A percentile compares a stretch with the other conserved stretches of the same genome.
phyloP scores from a whole-genome alignment of 805 yeast genomes.

The Wickerhamomyces chaumierensis region DNA sequence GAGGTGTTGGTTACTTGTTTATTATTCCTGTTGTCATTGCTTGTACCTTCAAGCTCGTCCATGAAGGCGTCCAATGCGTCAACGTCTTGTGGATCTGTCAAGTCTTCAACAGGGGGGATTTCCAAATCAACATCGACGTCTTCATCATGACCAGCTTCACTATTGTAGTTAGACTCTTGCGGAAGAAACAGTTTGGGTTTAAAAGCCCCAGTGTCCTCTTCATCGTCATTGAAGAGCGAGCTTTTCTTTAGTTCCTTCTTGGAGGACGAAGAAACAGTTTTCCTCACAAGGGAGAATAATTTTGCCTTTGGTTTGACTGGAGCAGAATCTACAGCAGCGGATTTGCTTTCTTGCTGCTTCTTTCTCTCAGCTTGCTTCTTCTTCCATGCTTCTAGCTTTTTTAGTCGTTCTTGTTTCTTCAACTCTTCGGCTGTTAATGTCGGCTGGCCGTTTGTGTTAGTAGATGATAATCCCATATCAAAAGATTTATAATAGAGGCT shows the following conservation, averaged over 20 bases:
- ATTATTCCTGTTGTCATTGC: too few relatives aligned
- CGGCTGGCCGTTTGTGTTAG: constrained; percentile 3
- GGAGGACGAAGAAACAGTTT: neutral
- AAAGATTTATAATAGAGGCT: too few relatives aligned
- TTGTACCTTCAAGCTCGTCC: constrained; percentile 13
- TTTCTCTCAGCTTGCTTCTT: constrained; percentile 23
- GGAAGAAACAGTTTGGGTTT: constrained; percentile 15
- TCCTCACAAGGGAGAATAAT: neutral
- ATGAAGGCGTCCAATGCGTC: constrained; percentile 40
- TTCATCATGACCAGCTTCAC: constrained; percentile 1
- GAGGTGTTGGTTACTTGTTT: too few relatives aligned
- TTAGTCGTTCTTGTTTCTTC: constrained; percentile 22
- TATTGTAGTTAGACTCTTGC: neutral
- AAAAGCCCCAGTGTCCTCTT: constrained; percentile 16
- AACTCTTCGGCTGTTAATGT: constrained; percentile 5
- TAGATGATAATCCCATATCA: neutral
- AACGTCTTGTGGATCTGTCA: too few relatives aligned
- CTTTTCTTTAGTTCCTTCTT: constrained; percentile 9
- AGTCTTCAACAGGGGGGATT: too few relatives aligned
- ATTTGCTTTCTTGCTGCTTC: constrained; percentile 12
- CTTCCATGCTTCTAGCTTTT: constrained; percentile 43
- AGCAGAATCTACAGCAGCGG: neutral
- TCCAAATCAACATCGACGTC: neutral
- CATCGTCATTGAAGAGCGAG: constrained; percentile 21
- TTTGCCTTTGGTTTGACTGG: neutral